Evolutionary conservation across 805 yeast species (phyloP).

Genomic region (Wickerhamiella nectarea): DNA sequence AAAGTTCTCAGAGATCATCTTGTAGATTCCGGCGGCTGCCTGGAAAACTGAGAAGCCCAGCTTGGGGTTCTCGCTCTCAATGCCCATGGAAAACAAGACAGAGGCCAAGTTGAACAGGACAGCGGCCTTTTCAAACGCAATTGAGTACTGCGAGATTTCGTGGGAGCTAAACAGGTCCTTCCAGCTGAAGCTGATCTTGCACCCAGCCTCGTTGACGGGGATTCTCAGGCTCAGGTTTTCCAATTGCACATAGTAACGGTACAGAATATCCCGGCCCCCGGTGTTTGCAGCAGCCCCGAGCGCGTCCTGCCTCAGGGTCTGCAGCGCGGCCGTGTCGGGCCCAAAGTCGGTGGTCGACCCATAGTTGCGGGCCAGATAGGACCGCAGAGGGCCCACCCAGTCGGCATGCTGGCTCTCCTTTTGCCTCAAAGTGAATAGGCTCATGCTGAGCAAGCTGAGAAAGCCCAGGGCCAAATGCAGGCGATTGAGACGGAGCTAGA

Average conservation of each 20-base stretch:
- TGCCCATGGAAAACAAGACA: slow-evolving; percentile 36
- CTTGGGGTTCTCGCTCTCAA: slow-evolving; percentile 34
- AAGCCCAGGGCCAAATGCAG: too few relatives aligned
- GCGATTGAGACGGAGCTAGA: not conserved
- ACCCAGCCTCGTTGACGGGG: slow-evolving; percentile 46
- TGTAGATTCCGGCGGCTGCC: slow-evolving; percentile 65
- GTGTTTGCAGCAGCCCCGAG: slow-evolving; percentile 34
- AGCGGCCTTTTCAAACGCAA: slow-evolving; percentile 84
- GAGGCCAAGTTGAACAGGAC: slow-evolving; percentile 68
- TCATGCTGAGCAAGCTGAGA: not conserved
- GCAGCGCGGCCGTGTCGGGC: slow-evolving; percentile 40
- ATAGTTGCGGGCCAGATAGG: slow-evolving; percentile 46
- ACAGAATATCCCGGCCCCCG: slow-evolving; percentile 41
- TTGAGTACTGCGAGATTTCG: slow-evolving; percentile 48
- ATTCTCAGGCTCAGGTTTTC: slow-evolving; percentile 68
- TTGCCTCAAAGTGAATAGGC: slow-evolving; percentile 26
- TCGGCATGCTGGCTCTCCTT: slow-evolving; percentile 43
- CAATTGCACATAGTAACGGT: slow-evolving; percentile 64
- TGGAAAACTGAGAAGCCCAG: slow-evolving; percentile 48
- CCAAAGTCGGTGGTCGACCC: slow-evolving; percentile 47
- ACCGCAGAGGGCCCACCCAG: slow-evolving; percentile 50
- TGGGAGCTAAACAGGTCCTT: slow-evolving; percentile 46
- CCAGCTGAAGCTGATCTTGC: slow-evolving; percentile 62
- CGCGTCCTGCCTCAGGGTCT: slow-evolving; percentile 46
- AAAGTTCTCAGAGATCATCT: slow-evolving; percentile 63